Conservation (phyloP, 2,329 filamentous ascomycete species). For the Pseudogymnoascus sp. region DNA sequence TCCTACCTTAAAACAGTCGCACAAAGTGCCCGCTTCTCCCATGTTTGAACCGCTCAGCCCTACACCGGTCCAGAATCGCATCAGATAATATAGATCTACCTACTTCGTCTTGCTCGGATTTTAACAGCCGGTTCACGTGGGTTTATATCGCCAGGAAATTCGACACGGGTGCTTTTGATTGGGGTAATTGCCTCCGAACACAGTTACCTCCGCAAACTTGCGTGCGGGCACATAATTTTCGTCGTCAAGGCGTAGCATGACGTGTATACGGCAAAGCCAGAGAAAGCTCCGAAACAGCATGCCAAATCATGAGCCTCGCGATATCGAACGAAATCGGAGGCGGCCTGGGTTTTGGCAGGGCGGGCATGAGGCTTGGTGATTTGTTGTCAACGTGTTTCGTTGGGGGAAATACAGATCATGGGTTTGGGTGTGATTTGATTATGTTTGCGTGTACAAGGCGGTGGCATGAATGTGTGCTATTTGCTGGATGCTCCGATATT, state of each 20-base stretch:
- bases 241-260: background rate
- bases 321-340: background rate
- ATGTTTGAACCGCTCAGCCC: background rate
- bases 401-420: background rate
- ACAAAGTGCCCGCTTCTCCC: background rate
- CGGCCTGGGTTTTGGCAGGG: background rate
- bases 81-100: background rate
- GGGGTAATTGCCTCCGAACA: background rate
- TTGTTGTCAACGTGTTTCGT: background rate
- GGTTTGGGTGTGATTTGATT: conserved; percentile 1
- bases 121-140: background rate
- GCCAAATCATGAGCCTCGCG: conserved; percentile 4
- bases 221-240: background rate
- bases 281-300: background rate
- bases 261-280: background rate
- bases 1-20: background rate
- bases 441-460: conserved; percentile 8
- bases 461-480: background rate
- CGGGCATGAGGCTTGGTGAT: background rate
- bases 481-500: background rate
- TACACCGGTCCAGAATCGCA: background rate
- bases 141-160: background rate
- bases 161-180: background rate
- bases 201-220: background rate
- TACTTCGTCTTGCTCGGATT: background rate